phyloP scores from a whole-genome alignment of 2,329 filamentous ascomycete species.

The Zasmidium angulare region DNA sequence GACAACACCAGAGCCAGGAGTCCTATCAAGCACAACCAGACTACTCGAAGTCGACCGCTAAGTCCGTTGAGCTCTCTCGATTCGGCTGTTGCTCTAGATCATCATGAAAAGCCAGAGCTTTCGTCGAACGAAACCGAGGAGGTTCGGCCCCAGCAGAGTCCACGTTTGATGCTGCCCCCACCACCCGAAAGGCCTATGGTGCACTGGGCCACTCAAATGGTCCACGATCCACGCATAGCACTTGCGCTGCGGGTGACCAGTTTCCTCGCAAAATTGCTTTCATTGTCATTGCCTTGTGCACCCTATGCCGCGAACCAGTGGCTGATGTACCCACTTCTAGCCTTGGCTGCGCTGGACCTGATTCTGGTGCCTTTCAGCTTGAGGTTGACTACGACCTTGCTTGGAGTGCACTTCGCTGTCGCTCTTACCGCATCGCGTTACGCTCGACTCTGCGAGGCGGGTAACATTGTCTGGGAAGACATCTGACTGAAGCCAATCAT shows the following conservation, averaged over 20 bases:
- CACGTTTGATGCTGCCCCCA: constrained; percentile 38
- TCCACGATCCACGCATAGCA: constrained; percentile 34
- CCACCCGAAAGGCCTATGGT: constrained; percentile 31
- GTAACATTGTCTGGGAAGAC: constrained; percentile 22
- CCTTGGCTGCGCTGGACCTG: constrained; percentile 67
- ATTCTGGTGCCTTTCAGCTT: constrained; percentile 37
- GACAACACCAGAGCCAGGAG: constrained; percentile 17
- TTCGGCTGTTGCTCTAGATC: constrained; percentile 4
- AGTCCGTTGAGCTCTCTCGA: constrained; percentile 12
- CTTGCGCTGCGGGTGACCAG: constrained; percentile 54
- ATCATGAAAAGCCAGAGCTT: constrained; percentile 6
- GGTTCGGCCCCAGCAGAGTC: constrained; percentile 26
- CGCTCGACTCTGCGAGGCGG: constrained; percentile 18
- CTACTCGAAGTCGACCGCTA: constrained; percentile 10
- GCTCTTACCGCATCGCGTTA: constrained; percentile 38
- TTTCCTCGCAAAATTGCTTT: constrained; percentile 68
- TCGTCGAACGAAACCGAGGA: constrained; percentile 1
- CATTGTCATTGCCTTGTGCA: constrained; percentile 67
- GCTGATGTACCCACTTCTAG: constrained; percentile 66
- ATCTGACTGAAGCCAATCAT: constrained; percentile 1
- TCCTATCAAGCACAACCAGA: constrained; percentile 18
- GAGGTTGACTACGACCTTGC: constrained; percentile 41
- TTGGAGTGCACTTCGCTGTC: constrained; percentile 49
- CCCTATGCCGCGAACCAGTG: constrained; percentile 67
- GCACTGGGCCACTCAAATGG: constrained; percentile 33